These are phyloP conservation scores for Fraxinus excelsior DNA, from an alignment of 257 asterid species.

Conservation along the genomic window DNA sequence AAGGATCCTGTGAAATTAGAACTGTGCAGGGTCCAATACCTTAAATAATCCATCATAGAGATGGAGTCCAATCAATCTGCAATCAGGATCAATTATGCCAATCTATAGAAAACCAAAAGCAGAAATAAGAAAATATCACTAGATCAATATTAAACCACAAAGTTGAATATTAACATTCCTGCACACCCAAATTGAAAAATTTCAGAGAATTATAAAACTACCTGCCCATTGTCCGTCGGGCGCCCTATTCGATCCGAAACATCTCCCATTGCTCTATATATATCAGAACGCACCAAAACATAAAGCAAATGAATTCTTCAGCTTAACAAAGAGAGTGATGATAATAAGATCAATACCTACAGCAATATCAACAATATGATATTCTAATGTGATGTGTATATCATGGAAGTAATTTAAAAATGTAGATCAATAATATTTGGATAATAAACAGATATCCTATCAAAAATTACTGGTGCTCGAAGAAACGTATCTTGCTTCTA, in stretches of 20 bases:
- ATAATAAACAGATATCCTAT: neutral
- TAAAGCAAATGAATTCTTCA: constrained; percentile 14
- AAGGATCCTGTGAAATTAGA: constrained; percentile 14
- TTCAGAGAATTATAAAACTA: constrained; percentile 28
- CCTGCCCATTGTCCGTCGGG: constrained; percentile 96
- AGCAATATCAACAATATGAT: neutral
- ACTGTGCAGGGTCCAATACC: constrained; percentile 42
- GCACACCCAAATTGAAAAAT: constrained; percentile 14
- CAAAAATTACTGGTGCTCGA: neutral
- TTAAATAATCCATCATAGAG: constrained; percentile 86
- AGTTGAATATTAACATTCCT: constrained; percentile 7
- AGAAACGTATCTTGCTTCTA: neutral
- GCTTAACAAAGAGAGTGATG: neutral
- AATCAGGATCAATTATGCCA: constrained; percentile 89
- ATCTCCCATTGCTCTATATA: constrained; percentile 88
- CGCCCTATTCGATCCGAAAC: constrained; percentile 94
- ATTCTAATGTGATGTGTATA: neutral
- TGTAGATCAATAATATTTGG: neutral
- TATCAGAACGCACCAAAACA: constrained; percentile 30
- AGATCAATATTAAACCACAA: constrained; percentile 2
- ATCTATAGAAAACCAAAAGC: constrained; percentile 48
- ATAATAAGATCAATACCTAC: neutral
- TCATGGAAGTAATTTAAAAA: neutral
- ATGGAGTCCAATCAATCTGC: constrained; percentile 90
- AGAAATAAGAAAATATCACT: constrained; percentile 17